Evolutionary conservation across 441 rosid genomes (phyloP).

Genomic region (Euphorbia celastroides): DNA sequence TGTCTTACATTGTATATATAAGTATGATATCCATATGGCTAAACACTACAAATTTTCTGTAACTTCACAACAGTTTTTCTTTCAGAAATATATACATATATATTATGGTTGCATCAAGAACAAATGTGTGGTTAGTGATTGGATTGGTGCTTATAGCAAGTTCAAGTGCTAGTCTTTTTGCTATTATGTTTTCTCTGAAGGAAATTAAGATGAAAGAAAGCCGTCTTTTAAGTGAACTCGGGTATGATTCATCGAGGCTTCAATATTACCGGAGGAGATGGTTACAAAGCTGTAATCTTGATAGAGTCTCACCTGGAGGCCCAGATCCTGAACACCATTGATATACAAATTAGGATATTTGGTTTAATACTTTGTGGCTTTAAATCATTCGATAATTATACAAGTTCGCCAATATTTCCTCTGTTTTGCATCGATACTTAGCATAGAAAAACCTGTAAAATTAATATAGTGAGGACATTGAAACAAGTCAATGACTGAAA

Average conservation of each 20-base stretch:
- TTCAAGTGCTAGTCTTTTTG: slow-evolving; percentile 17
- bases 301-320: slow-evolving; percentile 36
- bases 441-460: too few relatives aligned
- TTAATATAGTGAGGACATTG: too few relatives aligned
- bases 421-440: too few relatives aligned
- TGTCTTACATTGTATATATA: neutral
- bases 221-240: slow-evolving; percentile 15
- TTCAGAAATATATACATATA: neutral
- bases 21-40: neutral
- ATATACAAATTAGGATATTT: neutral
- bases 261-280: slow-evolving; percentile 14
- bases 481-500: neutral
- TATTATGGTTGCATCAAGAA: slow-evolving; percentile 17
- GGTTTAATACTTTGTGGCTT: too few relatives aligned
- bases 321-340: slow-evolving; percentile 44
- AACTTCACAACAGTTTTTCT: neutral
- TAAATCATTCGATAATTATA: too few relatives aligned
- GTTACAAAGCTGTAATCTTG: slow-evolving; percentile 10
- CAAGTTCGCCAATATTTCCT: neutral
- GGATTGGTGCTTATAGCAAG: slow-evolving; percentile 16
- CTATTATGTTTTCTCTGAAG: neutral
- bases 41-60: too few relatives aligned
- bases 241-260: slow-evolving; percentile 18
- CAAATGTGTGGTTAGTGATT: neutral
- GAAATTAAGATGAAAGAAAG: slow-evolving; percentile 9